A percentile compares a stretch with the other conserved stretches of the same genome.
phyloP scores from a whole-genome alignment of 768 basidiomycete genomes.

The Leccinum truebloodii region DNA sequence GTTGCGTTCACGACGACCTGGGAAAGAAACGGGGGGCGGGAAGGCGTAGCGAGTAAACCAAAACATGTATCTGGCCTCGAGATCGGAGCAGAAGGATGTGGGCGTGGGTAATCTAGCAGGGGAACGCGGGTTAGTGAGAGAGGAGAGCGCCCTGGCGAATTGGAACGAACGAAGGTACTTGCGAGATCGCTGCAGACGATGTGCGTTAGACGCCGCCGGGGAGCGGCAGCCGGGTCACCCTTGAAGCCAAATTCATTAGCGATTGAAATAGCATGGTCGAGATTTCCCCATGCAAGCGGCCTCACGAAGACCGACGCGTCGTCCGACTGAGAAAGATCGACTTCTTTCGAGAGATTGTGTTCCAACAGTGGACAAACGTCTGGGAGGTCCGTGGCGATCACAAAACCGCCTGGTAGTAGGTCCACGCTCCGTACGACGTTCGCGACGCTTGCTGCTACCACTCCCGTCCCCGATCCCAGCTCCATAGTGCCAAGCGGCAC shows the following conservation, averaged over 20 bases:
- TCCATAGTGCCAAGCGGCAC: slow-evolving; percentile 53
- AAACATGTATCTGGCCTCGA: too few relatives aligned
- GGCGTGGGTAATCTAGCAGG: too few relatives aligned
- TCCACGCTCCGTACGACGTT: slow-evolving; percentile 35
- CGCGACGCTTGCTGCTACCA: slow-evolving; percentile 54
- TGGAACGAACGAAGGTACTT: slow-evolving; percentile 31
- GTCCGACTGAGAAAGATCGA: slow-evolving; percentile 19
- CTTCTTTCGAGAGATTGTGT: slow-evolving; percentile 33
- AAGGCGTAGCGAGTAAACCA: too few relatives aligned
- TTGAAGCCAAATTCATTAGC: slow-evolving; percentile 37
- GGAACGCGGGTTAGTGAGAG: too few relatives aligned
- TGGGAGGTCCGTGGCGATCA: slow-evolving; percentile 72
- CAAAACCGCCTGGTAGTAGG: slow-evolving; percentile 18
- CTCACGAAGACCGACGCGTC: slow-evolving; percentile 37
- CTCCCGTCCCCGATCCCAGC: slow-evolving; percentile 77
- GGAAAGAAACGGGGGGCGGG: too few relatives aligned
- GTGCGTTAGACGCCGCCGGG: slow-evolving; percentile 46
- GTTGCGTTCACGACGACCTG: too few relatives aligned
- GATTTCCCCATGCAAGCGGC: slow-evolving; percentile 73
- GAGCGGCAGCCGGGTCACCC: not conserved
- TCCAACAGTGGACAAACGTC: slow-evolving; percentile 64
- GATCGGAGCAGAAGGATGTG: too few relatives aligned
- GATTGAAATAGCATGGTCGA: slow-evolving; percentile 42
- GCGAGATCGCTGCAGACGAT: slow-evolving; percentile 86
- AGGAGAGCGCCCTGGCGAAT: slow-evolving; percentile 19